Base-by-base conservation (phyloP, 352 stramenopile genomes). In the Phytophthora palmivora region DNA sequence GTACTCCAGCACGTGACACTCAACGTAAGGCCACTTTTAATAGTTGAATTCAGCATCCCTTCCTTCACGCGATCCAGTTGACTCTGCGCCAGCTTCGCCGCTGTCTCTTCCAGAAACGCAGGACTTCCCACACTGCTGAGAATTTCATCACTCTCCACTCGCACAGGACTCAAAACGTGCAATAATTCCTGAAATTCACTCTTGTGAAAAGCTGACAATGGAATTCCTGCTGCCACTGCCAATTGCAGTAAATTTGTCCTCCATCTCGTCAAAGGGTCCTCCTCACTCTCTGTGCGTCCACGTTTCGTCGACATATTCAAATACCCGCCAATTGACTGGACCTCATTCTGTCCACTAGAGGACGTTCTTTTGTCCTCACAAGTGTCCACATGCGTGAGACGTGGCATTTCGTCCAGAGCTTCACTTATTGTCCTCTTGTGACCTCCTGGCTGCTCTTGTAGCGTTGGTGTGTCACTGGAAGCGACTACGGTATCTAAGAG, bases 61-160 rank as follows among this genome's bases (percentile, higher is more conserved):
- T 95, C 82, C 41, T 93, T 92, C 21, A 95, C 78, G 16, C 82
- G 85, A 26, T 91, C 79, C 11, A 92, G 58, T 58, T 95, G 86
- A n/a, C 63, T 50, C 1, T 26, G 44, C 0, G 78, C 82, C 3
- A 95, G 45, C 4, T 64, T 70, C 0, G 44, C 28, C 2, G 78
- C 77, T 0, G 55, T 76, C 8, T 86, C 72, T 19, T 72, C 38
- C 2, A 91, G 39, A 44, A 88, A 85, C 6, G 28, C 11, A 4
- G 46, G 61, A 28, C 78, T 73, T 2, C 63, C 65, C 26, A 88
- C 33, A 18, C 32, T 49, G 0, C 39, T 58, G 32, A 84, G 67
- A 0, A 32, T 0, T 26, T 46, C 36, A 12, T 70, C 38, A n/a
- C 26, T 50, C 0, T 70, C 19, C 0, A 46, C 10, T 5, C 15